A percentile compares a stretch with the other conserved stretches of the same genome.
Conservation (phyloP, 2,329 filamentous ascomycete species). For the Fusarium sp. region DNA sequence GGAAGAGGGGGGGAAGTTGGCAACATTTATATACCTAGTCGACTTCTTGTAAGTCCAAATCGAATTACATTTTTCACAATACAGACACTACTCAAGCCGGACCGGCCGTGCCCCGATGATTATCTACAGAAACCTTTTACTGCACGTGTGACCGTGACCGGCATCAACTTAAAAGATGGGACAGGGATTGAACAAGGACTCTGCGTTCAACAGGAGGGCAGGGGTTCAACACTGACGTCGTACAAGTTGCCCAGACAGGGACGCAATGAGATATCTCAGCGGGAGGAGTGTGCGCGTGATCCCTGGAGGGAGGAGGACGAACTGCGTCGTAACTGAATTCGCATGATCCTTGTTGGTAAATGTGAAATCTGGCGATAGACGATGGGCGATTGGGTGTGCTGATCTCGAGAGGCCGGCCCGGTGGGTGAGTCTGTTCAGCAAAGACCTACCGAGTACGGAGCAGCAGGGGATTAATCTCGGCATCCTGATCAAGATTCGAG, state of each 20-base stretch:
- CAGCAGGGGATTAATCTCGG: conserved; percentile 14
- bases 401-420: conserved; percentile 36
- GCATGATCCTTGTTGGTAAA: neutral
- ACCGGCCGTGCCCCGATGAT: conserved; percentile 31
- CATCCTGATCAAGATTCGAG: conserved; percentile 3
- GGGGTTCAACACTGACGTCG: conserved; percentile 33
- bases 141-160: conserved; percentile 34
- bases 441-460: conserved; percentile 22
- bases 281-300: conserved; percentile 30
- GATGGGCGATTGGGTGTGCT: conserved; percentile 31
- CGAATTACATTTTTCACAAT: conserved; percentile 12
- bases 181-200: conserved; percentile 19
- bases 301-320: conserved; percentile 19
- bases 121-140: conserved; percentile 2
- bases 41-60: neutral
- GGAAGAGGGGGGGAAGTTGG: conserved; percentile 2
- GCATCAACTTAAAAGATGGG: conserved; percentile 15
- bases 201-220: conserved; percentile 12
- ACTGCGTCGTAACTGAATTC: conserved; percentile 16
- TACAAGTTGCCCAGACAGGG: conserved; percentile 20
- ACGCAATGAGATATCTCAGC: conserved; percentile 12
- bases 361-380: conserved; percentile 7
- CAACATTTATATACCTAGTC: conserved; percentile 25
- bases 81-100: conserved; percentile 23
- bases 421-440: conserved; percentile 13